A percentile compares a stretch with the other conserved stretches of the same genome.
These are phyloP conservation scores for Triticum aestivum DNA, from an alignment of 176 grass and related monocot genomes.

Conservation along the genomic window IWGSC_CS_RefSeq_v2.1 NC_057799.1:630669216-630669715, in stretches of 20 bases:
- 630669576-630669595: constrained; percentile 59
- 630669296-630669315: constrained; percentile 18
- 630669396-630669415: neutral
- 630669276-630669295: constrained; percentile 37
- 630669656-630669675: too few relatives aligned
- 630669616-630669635: too few relatives aligned
- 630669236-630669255: constrained; percentile 71
- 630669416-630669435: neutral
- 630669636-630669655: too few relatives aligned
- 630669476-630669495: constrained; percentile 97
- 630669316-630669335: constrained; percentile 45
- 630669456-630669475: constrained; percentile 77
- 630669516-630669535: constrained; percentile 81
- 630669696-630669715: too few relatives aligned
- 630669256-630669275: constrained; percentile 78
- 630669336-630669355: too few relatives aligned
- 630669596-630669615: too few relatives aligned
- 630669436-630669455: constrained; percentile 27
- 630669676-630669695: too few relatives aligned
- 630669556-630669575: constrained; percentile 97
- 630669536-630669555: constrained; percentile 95
- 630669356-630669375: neutral
- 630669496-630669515: constrained; percentile 75
- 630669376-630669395: neutral
- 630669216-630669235: constrained; percentile 84